Evolutionary conservation across 257 asterid species (phyloP).

Genomic region (Capsicum pubescens): DNA sequence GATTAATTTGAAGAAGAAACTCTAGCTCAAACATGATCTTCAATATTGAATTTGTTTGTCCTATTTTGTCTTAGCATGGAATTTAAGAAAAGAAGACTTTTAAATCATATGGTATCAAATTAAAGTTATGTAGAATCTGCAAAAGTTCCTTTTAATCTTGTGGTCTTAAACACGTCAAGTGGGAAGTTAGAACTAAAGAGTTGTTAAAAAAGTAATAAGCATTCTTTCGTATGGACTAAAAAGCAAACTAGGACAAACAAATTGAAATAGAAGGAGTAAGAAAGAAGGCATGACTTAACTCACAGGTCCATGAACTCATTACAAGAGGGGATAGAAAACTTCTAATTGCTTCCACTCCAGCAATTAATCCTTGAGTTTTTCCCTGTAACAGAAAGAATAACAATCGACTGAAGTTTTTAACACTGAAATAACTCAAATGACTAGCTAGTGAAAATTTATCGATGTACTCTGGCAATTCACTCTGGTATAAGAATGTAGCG

Average conservation of each 20-base stretch:
- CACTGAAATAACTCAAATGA: not conserved
- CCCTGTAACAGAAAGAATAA: constrained; percentile 47
- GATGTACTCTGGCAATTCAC: not conserved
- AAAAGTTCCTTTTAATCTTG: no score
- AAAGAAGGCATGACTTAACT: constrained; percentile 29
- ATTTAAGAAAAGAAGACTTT: no score
- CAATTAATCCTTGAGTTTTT: constrained; percentile 56
- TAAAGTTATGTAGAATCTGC: no score
- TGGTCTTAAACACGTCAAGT: no score
- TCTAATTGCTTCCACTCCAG: constrained; percentile 20
- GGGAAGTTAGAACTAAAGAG: no score
- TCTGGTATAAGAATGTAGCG: not conserved
- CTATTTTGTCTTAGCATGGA: no score
- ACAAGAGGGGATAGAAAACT: constrained; percentile 36
- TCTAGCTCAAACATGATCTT: not conserved
- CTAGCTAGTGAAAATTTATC: not conserved
- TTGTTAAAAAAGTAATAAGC: no score
- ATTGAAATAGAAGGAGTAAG: not conserved
- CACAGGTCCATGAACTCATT: constrained; percentile 87
- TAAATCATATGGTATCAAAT: no score
- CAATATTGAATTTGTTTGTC: not conserved
- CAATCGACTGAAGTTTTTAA: not conserved
- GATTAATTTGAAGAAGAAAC: not conserved
- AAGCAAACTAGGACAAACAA: no score
- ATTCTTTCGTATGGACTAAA: no score